Base-by-base conservation (phyloP, 768 basidiomycete species). In the Lactifluus rugatus region DNA sequence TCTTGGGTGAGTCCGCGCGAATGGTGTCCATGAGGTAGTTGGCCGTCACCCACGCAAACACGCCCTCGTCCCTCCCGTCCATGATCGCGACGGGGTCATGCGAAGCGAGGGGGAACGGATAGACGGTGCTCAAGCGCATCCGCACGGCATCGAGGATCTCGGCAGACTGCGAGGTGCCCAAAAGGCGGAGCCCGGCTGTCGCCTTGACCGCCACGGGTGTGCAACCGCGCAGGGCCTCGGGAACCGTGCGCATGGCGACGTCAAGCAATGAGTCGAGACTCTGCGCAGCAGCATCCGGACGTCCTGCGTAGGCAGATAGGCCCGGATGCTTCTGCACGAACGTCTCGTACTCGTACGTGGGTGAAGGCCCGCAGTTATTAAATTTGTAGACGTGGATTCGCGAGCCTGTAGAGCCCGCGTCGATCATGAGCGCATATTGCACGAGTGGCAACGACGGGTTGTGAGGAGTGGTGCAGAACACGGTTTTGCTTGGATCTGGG, bases 351-450 rank as follows among this genome's bases (percentile, higher is more conserved):
- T 98, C 95, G 71, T 89, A 89, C 21, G 75, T 68, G 1, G 93
- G 84, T 0, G 87, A 81, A 0, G 84, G 70, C 0, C 77, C 76
- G 74, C 93, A 93, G 75, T 93, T 85, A 78, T 95, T 79, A 82
- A 98, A 97, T 69, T 96, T 98, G 84, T 98, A 99, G 32, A 98
- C 80, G 77, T 99, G 96, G 67, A 98, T 93, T 17, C 96, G 83
- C 0, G 94, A 96, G 19, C 95, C 96, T 0, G 93, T 96, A 17
- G 94, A 97, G 23, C 96, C 96, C 0, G 96, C 95, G 70, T 99
- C 96, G 73, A 98, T 89, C 85, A 97, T 96, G 66, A 98, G 80
- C 0, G 92, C 93, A 70, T 89, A 99, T 69, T 93, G 91, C 13
- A 95, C 86, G 57, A 95, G 75, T 0, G 79, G 78, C 49, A 75